A percentile compares a stretch with the other conserved stretches of the same genome.
Conservation (phyloP, 2,329 filamentous ascomycete genomes). For the Pseudogymnoascus sp. region DNA sequence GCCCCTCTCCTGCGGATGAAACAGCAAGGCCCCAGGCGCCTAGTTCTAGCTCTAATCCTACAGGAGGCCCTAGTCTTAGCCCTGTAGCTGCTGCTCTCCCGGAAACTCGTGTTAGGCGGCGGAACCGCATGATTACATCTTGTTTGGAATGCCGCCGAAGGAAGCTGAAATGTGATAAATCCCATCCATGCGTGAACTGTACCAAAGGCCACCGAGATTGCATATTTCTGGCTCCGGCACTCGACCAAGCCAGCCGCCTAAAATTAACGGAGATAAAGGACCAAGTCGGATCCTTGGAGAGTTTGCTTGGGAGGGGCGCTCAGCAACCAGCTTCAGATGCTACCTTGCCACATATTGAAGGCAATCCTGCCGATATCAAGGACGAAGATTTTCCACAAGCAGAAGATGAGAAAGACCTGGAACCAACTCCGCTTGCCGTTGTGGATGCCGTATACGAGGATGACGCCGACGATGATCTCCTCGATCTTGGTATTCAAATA, state of each 20-base stretch:
- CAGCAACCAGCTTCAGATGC: conserved; percentile 35
- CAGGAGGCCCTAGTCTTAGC: background rate
- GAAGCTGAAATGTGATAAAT: conserved; percentile 71
- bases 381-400: conserved; percentile 35
- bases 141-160: conserved; percentile 64
- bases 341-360: conserved; percentile 11
- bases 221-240: conserved; percentile 28
- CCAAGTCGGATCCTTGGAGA: conserved; percentile 63
- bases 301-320: conserved; percentile 59
- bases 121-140: conserved; percentile 59
- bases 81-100: background rate
- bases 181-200: conserved; percentile 60
- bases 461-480: conserved; percentile 52
- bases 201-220: conserved; percentile 39
- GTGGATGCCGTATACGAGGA: conserved; percentile 62
- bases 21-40: background rate
- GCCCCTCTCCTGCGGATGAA: background rate
- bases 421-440: conserved; percentile 52
- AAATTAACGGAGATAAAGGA: conserved; percentile 71
- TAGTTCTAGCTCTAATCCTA: background rate
- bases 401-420: conserved; percentile 53
- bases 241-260: conserved; percentile 61
- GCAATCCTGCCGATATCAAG: conserved; percentile 36
- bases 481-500: conserved; percentile 63
- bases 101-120: conserved; percentile 26